phyloP scores from a whole-genome alignment of 2,329 filamentous ascomycete species.

The Sphaceloma murrayae region DNA sequence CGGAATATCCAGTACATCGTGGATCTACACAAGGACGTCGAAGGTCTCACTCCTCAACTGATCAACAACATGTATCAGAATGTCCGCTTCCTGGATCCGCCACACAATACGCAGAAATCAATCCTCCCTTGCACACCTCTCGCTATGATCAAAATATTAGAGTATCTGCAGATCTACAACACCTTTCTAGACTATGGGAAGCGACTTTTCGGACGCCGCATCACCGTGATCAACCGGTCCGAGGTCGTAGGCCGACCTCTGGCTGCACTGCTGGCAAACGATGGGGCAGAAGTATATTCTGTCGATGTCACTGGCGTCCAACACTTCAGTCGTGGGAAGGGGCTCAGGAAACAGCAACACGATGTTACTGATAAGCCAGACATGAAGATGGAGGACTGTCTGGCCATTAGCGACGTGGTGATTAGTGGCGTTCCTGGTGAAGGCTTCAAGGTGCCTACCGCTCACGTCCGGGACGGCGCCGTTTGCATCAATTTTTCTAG shows the following conservation, averaged over 20 bases:
- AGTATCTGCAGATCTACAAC: constrained; percentile 95
- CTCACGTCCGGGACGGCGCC: constrained; percentile 75
- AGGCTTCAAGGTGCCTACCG: constrained; percentile 78
- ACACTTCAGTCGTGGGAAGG: constrained; percentile 80
- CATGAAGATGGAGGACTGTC: constrained; percentile 68
- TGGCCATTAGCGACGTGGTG: constrained; percentile 85
- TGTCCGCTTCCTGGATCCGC: constrained; percentile 80
- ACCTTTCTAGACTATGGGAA: constrained; percentile 87
- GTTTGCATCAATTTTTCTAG: constrained; percentile 99
- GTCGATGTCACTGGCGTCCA: constrained; percentile 89
- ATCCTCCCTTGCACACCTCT: constrained; percentile 93
- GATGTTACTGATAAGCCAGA: constrained; percentile 76
- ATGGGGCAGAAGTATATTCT: constrained; percentile 90
- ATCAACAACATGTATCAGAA: constrained; percentile 99
- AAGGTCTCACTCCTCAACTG: constrained; percentile 86
- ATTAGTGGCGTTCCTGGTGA: constrained; percentile 87
- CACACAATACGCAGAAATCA: constrained; percentile 69
- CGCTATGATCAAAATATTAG: constrained; percentile 92
- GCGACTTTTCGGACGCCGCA: constrained; percentile 82
- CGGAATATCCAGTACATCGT: constrained; percentile 94
- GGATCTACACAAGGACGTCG: constrained; percentile 82
- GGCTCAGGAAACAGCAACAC: constrained; percentile 75
- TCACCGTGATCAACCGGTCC: constrained; percentile 91
- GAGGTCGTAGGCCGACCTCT: constrained; percentile 92
- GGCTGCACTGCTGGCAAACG: constrained; percentile 87